These are phyloP conservation scores for Apiospora marii DNA, from an alignment of 2,329 filamentous ascomycete species.

Conservation along the genomic window DNA sequence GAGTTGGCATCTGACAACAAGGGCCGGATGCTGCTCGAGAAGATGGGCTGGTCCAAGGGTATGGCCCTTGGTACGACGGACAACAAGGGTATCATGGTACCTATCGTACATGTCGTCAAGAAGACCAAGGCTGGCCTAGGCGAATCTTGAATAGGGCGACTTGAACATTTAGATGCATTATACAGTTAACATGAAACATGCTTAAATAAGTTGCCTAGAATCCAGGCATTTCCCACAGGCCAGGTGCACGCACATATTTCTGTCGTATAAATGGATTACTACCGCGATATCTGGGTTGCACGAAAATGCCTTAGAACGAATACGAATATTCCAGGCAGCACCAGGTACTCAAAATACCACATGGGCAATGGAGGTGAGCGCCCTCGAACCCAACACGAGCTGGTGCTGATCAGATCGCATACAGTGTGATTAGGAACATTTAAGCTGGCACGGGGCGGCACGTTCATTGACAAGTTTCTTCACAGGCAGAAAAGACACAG, in stretches of 20 bases:
- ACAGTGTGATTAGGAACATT: no score
- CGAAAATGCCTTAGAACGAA: no score
- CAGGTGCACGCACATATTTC: background rate
- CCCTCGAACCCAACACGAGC: no score
- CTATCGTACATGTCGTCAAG: conserved; percentile 88
- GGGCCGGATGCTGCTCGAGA: conserved; percentile 88
- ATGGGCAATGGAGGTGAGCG: no score
- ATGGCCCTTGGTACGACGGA: conserved; percentile 82
- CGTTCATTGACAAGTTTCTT: background rate
- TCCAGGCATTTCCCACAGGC: background rate
- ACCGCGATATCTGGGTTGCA: no score
- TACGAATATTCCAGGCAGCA: no score
- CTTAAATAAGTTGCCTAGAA: background rate
- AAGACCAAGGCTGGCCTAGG: conserved; percentile 85
- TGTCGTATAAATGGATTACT: no score
- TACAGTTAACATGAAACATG: conserved; percentile 8
- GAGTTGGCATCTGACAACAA: conserved; percentile 85
- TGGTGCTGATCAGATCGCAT: no score
- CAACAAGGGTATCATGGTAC: conserved; percentile 88
- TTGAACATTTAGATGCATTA: background rate
- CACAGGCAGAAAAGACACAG: background rate
- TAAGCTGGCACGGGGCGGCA: no score
- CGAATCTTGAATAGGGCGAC: conserved; percentile 39
- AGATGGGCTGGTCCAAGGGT: conserved; percentile 95
- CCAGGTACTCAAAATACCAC: no score